These are phyloP conservation scores for Crithidia brevicula DNA, from an alignment of 208 protist genomes.

Conservation along the genomic window DNA sequence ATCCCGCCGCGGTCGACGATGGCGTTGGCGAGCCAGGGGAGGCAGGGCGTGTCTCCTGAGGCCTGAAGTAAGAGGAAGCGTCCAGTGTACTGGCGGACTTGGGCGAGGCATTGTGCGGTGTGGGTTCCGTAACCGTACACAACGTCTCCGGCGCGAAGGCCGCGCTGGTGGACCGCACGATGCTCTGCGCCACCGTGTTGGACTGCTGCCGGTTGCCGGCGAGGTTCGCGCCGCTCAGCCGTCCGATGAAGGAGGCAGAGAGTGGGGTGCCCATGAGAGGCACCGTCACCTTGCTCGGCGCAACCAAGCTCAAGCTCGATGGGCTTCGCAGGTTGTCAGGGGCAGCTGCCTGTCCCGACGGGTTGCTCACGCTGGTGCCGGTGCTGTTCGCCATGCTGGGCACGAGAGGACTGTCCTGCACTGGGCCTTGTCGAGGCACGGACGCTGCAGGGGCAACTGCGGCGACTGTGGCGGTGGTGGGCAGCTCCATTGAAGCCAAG, in stretches of 20 bases:
- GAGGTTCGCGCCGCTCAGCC: background rate
- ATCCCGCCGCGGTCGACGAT: background rate
- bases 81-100: background rate
- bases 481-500: background rate
- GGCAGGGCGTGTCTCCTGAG: background rate
- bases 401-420: constrained; percentile 11
- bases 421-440: background rate
- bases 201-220: constrained; percentile 15
- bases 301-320: background rate
- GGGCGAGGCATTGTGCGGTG: background rate
- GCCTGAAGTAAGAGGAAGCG: background rate
- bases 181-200: constrained; percentile 23
- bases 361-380: constrained; percentile 3
- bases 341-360: background rate
- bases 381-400: background rate
- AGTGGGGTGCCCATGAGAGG: constrained; percentile 16
- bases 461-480: background rate
- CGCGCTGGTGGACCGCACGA: constrained; percentile 27
- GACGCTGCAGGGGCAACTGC: background rate
- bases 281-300: constrained; percentile 4
- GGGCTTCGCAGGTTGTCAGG: background rate
- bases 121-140: background rate
- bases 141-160: constrained; percentile 7
- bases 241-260: constrained; percentile 4
- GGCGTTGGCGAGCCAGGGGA: background rate